phyloP scores from a whole-genome alignment of 495 filamentous ascomycete genomes.

The Parachaetomium inaequale region DNA sequence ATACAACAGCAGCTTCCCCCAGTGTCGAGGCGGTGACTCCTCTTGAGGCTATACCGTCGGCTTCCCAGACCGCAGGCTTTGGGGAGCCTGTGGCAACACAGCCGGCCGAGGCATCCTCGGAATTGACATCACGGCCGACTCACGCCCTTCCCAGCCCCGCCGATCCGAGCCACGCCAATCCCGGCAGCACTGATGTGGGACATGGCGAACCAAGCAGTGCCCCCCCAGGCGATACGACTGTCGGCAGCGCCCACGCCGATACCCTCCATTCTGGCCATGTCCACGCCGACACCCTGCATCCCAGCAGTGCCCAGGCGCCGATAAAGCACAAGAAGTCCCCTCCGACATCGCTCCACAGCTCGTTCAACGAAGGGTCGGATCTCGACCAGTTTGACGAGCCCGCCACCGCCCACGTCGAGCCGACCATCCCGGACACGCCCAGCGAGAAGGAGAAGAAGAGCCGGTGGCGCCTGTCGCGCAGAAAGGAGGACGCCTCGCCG shows the following conservation, averaged over 20 bases:
- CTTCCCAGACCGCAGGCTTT: constrained; percentile 26
- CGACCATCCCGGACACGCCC: constrained; percentile 49
- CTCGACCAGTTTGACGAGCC: constrained; percentile 64
- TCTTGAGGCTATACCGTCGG: constrained; percentile 33
- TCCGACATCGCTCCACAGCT: constrained; percentile 67
- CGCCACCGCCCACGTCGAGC: constrained; percentile 29
- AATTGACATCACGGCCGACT: constrained; percentile 34
- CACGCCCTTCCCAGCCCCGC: constrained; percentile 36
- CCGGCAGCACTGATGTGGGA: not conserved
- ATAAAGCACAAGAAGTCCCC: constrained; percentile 62
- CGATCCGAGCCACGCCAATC: not conserved
- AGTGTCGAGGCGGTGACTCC: constrained; percentile 36
- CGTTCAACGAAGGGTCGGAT: constrained; percentile 74
- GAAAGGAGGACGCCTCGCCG: constrained; percentile 45
- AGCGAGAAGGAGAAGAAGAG: constrained; percentile 64
- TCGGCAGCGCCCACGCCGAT: not conserved
- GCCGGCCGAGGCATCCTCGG: constrained; percentile 31
- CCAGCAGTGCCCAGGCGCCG: constrained; percentile 45
- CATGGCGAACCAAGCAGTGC: not conserved
- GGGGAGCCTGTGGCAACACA: constrained; percentile 23
- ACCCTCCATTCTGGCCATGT: constrained; percentile 33
- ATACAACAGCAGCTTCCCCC: constrained; percentile 39
- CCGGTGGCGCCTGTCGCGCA: constrained; percentile 73
- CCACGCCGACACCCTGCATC: constrained; percentile 36
- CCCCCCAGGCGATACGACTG: not conserved